A percentile compares a stretch with the other conserved stretches of the same genome.
phyloP scores from a whole-genome alignment of 129 eudicot genomes.

The Centella asiatica region DNA sequence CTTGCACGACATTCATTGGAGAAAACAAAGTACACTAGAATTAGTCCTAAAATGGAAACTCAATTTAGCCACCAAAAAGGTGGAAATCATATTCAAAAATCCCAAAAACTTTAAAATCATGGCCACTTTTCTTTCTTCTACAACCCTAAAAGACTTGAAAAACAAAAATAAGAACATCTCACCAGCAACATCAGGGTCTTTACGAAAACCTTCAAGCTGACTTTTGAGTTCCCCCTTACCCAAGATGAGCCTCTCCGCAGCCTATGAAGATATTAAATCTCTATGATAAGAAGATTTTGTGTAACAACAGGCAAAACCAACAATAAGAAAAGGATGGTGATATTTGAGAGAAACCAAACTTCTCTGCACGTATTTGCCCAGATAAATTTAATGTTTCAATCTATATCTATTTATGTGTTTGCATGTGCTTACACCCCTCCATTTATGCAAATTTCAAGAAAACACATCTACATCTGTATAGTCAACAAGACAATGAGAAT shows the following conservation, averaged over 20 bases:
- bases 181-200: constrained; percentile 79
- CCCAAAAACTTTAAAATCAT: neutral
- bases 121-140: neutral
- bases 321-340: constrained; percentile 4
- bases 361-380: constrained; percentile 1
- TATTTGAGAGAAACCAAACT: neutral
- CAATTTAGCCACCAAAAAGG: no score
- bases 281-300: constrained; percentile 1
- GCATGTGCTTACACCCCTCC: neutral
- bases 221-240: constrained; percentile 70
- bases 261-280: constrained; percentile 31
- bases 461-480: neutral
- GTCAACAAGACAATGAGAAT: neutral
- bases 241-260: constrained; percentile 74
- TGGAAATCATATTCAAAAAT: constrained; percentile 1
- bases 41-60: neutral
- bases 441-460: no score
- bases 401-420: neutral
- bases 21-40: neutral
- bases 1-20: neutral
- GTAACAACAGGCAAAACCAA: neutral
- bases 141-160: neutral
- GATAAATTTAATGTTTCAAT: neutral
- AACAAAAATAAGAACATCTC: constrained; percentile 18
- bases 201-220: constrained; percentile 63